A percentile compares a stretch with the other conserved stretches of the same genome.
phyloP scores from a whole-genome alignment of 306 rosid genomes.

The Elaeagnus macrophylla region DNA sequence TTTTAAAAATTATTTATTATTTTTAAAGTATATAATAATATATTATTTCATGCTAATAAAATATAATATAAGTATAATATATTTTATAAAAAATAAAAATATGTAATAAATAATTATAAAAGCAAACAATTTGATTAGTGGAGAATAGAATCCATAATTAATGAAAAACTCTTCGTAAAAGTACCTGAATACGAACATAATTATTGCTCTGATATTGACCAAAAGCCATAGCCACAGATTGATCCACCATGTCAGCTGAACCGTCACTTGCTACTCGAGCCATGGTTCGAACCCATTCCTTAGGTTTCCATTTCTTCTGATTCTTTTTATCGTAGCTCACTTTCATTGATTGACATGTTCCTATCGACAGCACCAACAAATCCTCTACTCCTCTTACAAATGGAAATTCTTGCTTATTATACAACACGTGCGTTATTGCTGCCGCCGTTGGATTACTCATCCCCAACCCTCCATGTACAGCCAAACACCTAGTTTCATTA shows the following conservation, averaged over 20 bases:
- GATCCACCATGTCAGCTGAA: slow-evolving; percentile 86
- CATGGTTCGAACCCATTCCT: slow-evolving; percentile 90
- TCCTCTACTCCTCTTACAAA: slow-evolving; percentile 98
- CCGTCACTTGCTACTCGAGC: slow-evolving; percentile 76
- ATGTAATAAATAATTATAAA: too few relatives aligned
- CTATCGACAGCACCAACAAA: slow-evolving; percentile 75
- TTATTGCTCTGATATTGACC: slow-evolving; percentile 62
- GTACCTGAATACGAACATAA: slow-evolving; percentile 97
- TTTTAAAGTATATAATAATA: too few relatives aligned
- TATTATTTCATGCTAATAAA: too few relatives aligned
- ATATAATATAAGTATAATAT: too few relatives aligned
- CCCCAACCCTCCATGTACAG: slow-evolving; percentile 77
- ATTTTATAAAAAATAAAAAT: too few relatives aligned
- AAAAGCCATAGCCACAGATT: slow-evolving; percentile 91
- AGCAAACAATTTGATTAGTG: too few relatives aligned
- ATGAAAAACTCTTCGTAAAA: too few relatives aligned
- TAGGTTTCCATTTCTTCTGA: slow-evolving; percentile 68
- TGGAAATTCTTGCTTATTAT: slow-evolving; percentile 94
- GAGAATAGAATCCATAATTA: too few relatives aligned
- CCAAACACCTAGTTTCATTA: slow-evolving; percentile 52
- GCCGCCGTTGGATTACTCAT: slow-evolving; percentile 93
- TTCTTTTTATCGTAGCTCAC: slow-evolving; percentile 48
- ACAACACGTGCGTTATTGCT: slow-evolving; percentile 96
- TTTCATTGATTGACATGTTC: slow-evolving; percentile 69
- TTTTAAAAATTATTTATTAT: too few relatives aligned